Evolutionary conservation across 768 basidiomycete species (phyloP).

Genomic region (Coprinopsis sp.): DNA sequence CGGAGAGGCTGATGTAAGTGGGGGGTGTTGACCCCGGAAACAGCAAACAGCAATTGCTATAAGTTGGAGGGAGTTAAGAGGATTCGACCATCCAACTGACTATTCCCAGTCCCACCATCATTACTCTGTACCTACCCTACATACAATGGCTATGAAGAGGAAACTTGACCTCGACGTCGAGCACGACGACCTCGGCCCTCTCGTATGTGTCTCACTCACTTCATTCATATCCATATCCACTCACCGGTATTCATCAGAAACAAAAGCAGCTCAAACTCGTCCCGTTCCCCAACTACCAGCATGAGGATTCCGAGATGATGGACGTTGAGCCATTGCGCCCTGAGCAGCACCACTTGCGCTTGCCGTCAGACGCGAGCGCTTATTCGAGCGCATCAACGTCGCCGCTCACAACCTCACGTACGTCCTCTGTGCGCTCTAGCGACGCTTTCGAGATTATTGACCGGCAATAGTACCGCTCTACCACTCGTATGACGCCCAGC

Average conservation of each 20-base stretch:
- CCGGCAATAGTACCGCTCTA: constrained; percentile 36
- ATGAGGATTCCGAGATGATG: constrained; percentile 68
- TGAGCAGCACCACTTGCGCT: constrained; percentile 54
- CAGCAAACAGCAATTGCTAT: too few relatives aligned
- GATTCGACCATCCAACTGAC: constrained; percentile 12
- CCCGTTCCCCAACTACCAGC: constrained; percentile 64
- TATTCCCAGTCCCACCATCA: constrained; percentile 14
- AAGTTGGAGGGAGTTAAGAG: too few relatives aligned
- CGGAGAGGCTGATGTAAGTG: too few relatives aligned
- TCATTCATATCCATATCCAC: constrained; percentile 16
- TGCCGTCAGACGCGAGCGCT: constrained; percentile 60
- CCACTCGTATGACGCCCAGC: constrained; percentile 61
- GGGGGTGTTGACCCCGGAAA: too few relatives aligned
- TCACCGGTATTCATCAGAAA: constrained; percentile 32
- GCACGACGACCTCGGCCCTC: constrained; percentile 48
- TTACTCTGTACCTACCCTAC: constrained; percentile 10
- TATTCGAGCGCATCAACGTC: constrained; percentile 59
- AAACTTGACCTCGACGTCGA: constrained; percentile 61
- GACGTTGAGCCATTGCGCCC: constrained; percentile 56
- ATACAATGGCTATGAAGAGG: constrained; percentile 66
- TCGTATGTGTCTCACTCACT: constrained; percentile 31
- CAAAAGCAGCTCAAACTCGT: constrained; percentile 71
- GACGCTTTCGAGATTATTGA: constrained; percentile 1
- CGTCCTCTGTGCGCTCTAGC: constrained; percentile 20
- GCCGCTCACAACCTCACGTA: constrained; percentile 43